Percentiles rank a stretch among this genome's conserved stretches.
Conservation (phyloP, 2,329 filamentous ascomycete genomes). For the Pseudofabraea citricarpa region DNA sequence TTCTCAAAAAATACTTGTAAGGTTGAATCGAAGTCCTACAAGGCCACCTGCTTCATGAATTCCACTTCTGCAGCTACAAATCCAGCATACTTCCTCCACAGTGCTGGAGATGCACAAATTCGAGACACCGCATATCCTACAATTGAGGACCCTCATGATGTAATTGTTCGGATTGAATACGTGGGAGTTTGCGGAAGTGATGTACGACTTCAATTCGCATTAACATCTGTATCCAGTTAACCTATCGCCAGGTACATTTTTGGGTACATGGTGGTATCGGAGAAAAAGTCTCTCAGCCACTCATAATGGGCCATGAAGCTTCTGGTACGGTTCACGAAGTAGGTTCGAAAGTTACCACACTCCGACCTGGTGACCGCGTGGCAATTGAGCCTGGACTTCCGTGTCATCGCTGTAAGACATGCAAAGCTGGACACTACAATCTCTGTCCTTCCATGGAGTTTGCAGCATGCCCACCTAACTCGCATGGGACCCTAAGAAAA, state of each 20-base stretch:
- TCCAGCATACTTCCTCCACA: slow-evolving; percentile 41
- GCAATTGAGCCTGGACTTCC: slow-evolving; percentile 45
- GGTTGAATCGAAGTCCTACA: too few relatives aligned
- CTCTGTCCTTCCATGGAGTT: slow-evolving; percentile 38
- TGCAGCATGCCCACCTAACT: slow-evolving; percentile 42
- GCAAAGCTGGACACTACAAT: slow-evolving; percentile 34
- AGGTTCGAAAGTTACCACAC: slow-evolving; percentile 11
- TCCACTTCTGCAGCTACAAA: too few relatives aligned
- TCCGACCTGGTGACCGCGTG: slow-evolving; percentile 33
- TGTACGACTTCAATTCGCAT: too few relatives aligned
- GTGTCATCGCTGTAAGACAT: slow-evolving; percentile 38
- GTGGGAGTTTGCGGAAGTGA: slow-evolving; percentile 44
- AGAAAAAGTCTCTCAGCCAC: slow-evolving; percentile 40
- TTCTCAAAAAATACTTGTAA: too few relatives aligned
- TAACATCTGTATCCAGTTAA: too few relatives aligned
- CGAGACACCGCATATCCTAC: slow-evolving; percentile 37
- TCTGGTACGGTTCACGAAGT: slow-evolving; percentile 26
- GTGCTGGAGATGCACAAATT: slow-evolving; percentile 38
- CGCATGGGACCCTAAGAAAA: slow-evolving; percentile 41
- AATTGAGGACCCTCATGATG: slow-evolving; percentile 35
- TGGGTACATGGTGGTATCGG: slow-evolving; percentile 41
- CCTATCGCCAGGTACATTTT: too few relatives aligned
- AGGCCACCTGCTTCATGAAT: too few relatives aligned
- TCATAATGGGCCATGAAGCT: slow-evolving; percentile 43
- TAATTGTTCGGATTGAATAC: slow-evolving; percentile 39